Evolutionary conservation across 2,329 filamentous ascomycete genomes (phyloP), one percentile per base, ranked within the genome.

Genomic region (Elsinoe perseae): DNA sequence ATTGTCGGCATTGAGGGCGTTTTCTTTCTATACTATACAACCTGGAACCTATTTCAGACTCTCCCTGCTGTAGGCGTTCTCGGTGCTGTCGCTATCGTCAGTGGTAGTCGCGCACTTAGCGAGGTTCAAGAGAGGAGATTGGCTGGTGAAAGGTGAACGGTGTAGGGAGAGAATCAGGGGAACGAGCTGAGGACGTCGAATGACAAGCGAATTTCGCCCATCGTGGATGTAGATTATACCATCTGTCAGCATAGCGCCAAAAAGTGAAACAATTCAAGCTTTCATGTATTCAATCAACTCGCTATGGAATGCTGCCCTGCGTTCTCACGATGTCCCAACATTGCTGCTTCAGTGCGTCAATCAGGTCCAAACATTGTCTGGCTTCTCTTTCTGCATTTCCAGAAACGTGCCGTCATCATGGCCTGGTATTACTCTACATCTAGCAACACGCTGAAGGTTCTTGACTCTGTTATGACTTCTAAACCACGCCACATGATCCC

Each of bases 11-110:
- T 98, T 77, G 93, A 98, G 72, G 87, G 81, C 14, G 84, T 95
- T 57, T 96, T 98, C 74, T 92, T 93, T 76, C 74, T 95, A 62
- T 98, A 98, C 79, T 97, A 97, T 74, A 86, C 81, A 54, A 82
- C 75, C 67, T 96, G 92, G 91, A 95, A 85, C 67, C 77, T 98
- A 44, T 95, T 97, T 79, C 86, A 95, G 76, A 83, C 83, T 12
- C 77, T 98, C 50, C 91, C 90, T 3, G 84, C 83, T 23, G 83
- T 86, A 55, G 77, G 77, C 30, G 73, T 84, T 42, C 80, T 93
- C 27, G 83, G 84, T 14, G 72, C 80, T 23, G 80, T 90, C 56
- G 82, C 88, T 9, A 89, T 95, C 68, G 72, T 97, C 60, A 95
- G 89, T 69, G 93, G 93, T 57, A 90, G 86, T 68, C 85, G 90